Evolutionary conservation across 306 rosid genomes (phyloP).

Genomic region (Nissolia schottii): DNA sequence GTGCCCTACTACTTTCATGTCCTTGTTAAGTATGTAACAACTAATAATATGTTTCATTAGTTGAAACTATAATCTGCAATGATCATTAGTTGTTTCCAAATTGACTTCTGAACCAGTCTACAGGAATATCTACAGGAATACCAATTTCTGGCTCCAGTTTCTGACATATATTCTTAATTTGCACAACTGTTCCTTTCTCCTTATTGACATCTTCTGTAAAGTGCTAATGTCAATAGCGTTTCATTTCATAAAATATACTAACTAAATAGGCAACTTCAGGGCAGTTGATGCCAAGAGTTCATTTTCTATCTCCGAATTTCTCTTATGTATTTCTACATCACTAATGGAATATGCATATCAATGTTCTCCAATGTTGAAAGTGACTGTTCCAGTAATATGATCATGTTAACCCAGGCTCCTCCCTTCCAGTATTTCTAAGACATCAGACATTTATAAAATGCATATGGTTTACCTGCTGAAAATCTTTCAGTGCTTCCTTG

Average conservation of each 20-base stretch:
- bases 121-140: too few species aligned
- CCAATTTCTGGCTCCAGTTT: too few species aligned
- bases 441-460: not conserved
- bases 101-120: too few species aligned
- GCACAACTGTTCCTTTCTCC: too few species aligned
- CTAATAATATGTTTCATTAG: too few species aligned
- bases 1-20: too few species aligned
- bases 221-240: not conserved
- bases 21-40: too few species aligned
- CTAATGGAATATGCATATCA: not conserved
- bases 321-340: not conserved
- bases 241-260: not conserved
- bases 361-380: not conserved
- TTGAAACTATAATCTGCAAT: too few species aligned
- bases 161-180: too few species aligned
- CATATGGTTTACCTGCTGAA: conserved; percentile 71
- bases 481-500: conserved; percentile 94
- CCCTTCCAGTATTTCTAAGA: not conserved
- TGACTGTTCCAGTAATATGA: not conserved
- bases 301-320: not conserved
- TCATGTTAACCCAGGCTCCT: not conserved
- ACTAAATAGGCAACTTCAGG: not conserved
- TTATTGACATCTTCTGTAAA: too few species aligned
- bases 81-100: too few species aligned
- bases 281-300: not conserved